These are phyloP conservation scores for Daldinia vernicosa DNA, from an alignment of 495 filamentous ascomycete species.

Conservation along the genomic window DNA sequence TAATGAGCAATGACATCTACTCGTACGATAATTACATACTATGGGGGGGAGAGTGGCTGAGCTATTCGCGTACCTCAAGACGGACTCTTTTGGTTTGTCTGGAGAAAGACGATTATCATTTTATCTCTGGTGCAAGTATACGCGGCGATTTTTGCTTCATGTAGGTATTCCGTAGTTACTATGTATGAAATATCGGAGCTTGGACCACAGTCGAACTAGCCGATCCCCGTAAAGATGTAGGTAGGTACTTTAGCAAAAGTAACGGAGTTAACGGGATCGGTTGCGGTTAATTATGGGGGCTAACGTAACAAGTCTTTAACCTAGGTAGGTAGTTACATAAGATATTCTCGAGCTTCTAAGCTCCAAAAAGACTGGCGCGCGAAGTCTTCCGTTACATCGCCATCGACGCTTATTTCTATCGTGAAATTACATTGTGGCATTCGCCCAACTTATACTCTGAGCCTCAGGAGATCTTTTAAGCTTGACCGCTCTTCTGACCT, in stretches of 20 bases:
- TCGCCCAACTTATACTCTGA: conserved; percentile 23
- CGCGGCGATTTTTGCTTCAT: conserved; percentile 10
- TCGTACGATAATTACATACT: conserved; percentile 1
- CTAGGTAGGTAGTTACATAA: not conserved
- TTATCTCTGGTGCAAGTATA: not conserved
- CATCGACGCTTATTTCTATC: conserved; percentile 26
- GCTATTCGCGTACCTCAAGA: conserved; percentile 10
- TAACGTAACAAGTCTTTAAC: no score
- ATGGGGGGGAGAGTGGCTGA: conserved; percentile 10
- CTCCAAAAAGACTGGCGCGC: conserved; percentile 9
- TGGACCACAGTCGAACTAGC: not conserved
- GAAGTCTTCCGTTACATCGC: conserved; percentile 22
- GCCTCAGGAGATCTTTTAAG: conserved; percentile 25
- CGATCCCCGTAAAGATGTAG: not conserved
- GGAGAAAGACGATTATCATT: conserved; percentile 11
- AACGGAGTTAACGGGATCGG: conserved; percentile 35
- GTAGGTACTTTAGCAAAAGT: not conserved
- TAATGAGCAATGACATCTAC: conserved; percentile 7
- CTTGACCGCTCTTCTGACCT: conserved; percentile 35
- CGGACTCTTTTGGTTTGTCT: conserved; percentile 13
- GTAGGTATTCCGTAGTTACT: no score
- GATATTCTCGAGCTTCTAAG: conserved; percentile 6
- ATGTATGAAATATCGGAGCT: not conserved
- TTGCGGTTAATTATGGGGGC: conserved; percentile 41
- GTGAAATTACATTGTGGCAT: conserved; percentile 39